Base-by-base conservation (phyloP, 192 early-diverging fungal genomes). In the Podila verticillata region DNA sequence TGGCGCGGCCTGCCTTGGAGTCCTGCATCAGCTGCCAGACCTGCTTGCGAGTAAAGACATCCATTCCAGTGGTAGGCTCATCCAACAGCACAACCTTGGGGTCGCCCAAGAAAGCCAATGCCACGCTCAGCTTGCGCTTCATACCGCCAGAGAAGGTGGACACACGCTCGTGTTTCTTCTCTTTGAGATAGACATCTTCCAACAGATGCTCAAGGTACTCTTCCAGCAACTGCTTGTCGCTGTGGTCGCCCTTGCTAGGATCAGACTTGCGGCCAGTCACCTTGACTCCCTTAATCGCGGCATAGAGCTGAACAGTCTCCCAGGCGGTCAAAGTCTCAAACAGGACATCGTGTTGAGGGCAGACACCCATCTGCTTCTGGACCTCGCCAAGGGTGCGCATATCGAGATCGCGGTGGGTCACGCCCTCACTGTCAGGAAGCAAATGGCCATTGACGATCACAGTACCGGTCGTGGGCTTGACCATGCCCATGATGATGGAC, bases 31-130 rank as follows among this genome's bases (percentile, higher is more conserved):
- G 30, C 22, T 86, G 70, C 91, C 92, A 93, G 57, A 89, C 68
- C 13, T 74, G 68, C 49, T 83, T 81, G 5, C 86, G 82, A 3
- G 82, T 71, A 48, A 75, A 70, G 35, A 84, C 83, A 70, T 92
- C 91, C 77, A 92, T 81, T 3, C 91, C 91, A 0, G 89, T 85
- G 1, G 91, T 87, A 0, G 88, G 86, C 57, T 91, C 90, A 69
- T 91, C 90, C 62, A 91, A 48, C 24, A 90, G 48, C 4, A 89
- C 78, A 20, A 83, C 58, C 60, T 65, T 59, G n/a, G 85, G 79
- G n/a, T 84, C 82, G 4, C 90, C 90, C 48, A 90, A 57, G 36
- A 87, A 82, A 10, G 88, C 87, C 24, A 91, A 72, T 15, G 84
- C 84, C 7, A 89, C 78, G 34, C 65, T 70, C 7, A 91, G 72